Evolutionary conservation across 2,329 filamentous ascomycete species (phyloP), one percentile per base, ranked within the genome.

Genomic region (Neocucurbitaria cava): DNA sequence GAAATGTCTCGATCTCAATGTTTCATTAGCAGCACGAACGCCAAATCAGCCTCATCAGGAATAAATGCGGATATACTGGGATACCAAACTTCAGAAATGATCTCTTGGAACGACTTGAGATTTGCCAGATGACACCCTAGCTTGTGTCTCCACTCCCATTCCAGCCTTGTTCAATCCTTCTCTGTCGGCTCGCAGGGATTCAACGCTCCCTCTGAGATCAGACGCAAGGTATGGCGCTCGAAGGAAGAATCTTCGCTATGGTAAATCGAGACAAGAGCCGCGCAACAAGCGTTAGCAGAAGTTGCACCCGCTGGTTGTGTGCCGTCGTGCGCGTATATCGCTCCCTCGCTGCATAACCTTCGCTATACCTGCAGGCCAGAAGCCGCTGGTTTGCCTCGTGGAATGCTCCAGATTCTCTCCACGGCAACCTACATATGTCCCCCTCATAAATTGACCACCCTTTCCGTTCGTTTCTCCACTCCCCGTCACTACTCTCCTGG

Each of bases 391-490:
- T 35, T 33, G 28, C 28, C 8, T 46, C 39, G 24, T 45, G 46
- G 49, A 53, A 57, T 57, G 54, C 50, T 41, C 28, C 26, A 15
- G 5, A 10, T 5, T 13, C 8, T 51, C 36, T 43, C 54, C 42
- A 45, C 44, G 24, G 54, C 49, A 57, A 57, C 43, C 42, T 36
- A 15, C 42, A 28, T 38, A 15, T 17, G 30, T 2, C 41, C 20
- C 18, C 13, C 20, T 23, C 15, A 47, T 18, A 38, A 26, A n/a
- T 28, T 38, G 18, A 11, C 9, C 31, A 17, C 31, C 24, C 20
- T n/a, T 44, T 33, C 23, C 10, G 18, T 13, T 28, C 17, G 7
- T 30, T 11, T 10, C 17, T 23, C 21, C 35, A 24, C 41, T 39
- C 28, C 15, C 44, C 30, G 11, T 28, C 42, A 17, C 48, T 52